Percentiles rank a stretch among this genome's conserved stretches.
phyloP scores from a whole-genome alignment of 495 filamentous ascomycete species.

The Staphylotrichum tortipilum region DNA sequence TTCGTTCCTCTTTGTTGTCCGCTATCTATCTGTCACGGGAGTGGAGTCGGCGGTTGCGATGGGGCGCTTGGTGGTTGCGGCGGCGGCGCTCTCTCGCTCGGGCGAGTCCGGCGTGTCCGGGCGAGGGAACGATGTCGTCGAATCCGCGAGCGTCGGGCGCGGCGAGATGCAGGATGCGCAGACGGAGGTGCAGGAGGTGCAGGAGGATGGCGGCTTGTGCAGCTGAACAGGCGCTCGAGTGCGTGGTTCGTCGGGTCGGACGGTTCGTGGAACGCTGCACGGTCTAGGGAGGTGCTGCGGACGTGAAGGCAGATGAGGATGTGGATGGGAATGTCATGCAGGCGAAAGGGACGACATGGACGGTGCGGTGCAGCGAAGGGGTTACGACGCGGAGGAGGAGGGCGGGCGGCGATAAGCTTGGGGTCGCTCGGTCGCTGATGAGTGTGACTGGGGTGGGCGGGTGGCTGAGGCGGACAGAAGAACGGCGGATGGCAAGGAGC shows the following conservation, averaged over 20 bases:
- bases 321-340: not conserved
- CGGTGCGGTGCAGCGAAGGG: too few relatives aligned
- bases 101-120: not conserved
- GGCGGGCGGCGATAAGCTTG: too few relatives aligned
- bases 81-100: not conserved
- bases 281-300: not conserved
- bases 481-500: constrained; percentile 2
- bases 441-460: constrained; percentile 1
- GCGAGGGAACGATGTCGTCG: not conserved
- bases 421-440: too few relatives aligned
- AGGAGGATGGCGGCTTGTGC: too few relatives aligned
- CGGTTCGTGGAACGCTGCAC: not conserved
- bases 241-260: constrained; percentile 1
- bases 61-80: not conserved
- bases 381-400: too few relatives aligned
- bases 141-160: not conserved
- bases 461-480: constrained; percentile 1
- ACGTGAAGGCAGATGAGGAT: not conserved
- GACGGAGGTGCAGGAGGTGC: not conserved
- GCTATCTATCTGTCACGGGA: too few relatives aligned
- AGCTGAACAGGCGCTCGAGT: not conserved
- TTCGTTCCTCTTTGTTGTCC: not conserved
- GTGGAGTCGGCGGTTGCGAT: too few relatives aligned
- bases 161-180: not conserved
- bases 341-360: too few relatives aligned